Percentiles rank a stretch among this genome's conserved stretches.
Evolutionary conservation across 2,329 filamentous ascomycete species (phyloP).

Genomic region (Xylaria sp.): DNA sequence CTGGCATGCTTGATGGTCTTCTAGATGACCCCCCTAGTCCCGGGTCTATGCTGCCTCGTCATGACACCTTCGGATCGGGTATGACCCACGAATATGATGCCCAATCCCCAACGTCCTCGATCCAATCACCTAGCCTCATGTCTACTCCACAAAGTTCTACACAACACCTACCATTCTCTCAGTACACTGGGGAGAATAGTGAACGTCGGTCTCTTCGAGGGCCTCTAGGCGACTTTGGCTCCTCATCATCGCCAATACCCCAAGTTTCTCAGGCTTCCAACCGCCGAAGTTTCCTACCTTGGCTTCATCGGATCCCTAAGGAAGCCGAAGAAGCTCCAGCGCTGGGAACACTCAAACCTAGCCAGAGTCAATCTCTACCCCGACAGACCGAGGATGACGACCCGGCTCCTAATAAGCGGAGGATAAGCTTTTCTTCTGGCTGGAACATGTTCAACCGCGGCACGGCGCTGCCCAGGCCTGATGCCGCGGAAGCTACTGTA

Average conservation of each 20-base stretch:
- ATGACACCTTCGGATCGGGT: conserved; percentile 53
- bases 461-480: conserved; percentile 54
- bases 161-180: conserved; percentile 66
- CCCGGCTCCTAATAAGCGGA: conserved; percentile 63
- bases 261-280: conserved; percentile 54
- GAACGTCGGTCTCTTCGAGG: conserved; percentile 58
- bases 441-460: conserved; percentile 69
- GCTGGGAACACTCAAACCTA: conserved; percentile 74
- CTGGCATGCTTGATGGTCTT: conserved; percentile 70
- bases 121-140: conserved; percentile 65
- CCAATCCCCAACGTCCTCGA: conserved; percentile 71
- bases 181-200: conserved; percentile 58
- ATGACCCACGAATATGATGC: conserved; percentile 58
- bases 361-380: conserved; percentile 83
- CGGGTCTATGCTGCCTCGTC: conserved; percentile 46
- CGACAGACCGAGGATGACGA: conserved; percentile 68
- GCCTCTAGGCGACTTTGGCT: conserved; percentile 47
- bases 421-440: conserved; percentile 66
- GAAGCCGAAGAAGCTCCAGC: conserved; percentile 68
- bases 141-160: conserved; percentile 72
- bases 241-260: conserved; percentile 56
- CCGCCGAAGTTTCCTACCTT: conserved; percentile 65
- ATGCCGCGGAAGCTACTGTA: conserved; percentile 53
- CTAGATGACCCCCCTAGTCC: conserved; percentile 68
- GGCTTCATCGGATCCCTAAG: conserved; percentile 72